Conservation (phyloP, 2,329 filamentous ascomycete species). For the Paraphoma chrysanthemicola region DNA sequence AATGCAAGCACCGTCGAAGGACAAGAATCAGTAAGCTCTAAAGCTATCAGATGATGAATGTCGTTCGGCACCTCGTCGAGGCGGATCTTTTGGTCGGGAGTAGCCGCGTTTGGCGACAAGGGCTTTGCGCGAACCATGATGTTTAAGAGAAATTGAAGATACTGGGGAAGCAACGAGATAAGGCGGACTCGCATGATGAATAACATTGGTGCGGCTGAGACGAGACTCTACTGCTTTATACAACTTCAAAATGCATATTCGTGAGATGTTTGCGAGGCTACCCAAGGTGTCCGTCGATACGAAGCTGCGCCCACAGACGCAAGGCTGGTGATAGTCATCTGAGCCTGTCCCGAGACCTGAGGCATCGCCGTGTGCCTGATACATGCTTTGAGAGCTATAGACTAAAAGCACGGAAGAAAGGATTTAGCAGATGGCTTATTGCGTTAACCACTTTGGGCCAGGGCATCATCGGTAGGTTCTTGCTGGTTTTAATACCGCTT, state of each 20-base stretch:
- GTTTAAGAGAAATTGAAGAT: not conserved
- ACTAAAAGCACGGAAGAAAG: not conserved
- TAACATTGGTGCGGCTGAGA: no score
- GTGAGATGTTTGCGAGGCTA: not conserved
- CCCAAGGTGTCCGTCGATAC: not conserved
- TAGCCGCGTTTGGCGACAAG: not conserved
- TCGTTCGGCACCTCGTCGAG: constrained; percentile 5
- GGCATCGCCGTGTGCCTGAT: not conserved
- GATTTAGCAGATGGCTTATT: not conserved
- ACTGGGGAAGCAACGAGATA: not conserved
- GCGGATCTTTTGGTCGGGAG: not conserved
- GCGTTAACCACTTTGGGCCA: no score
- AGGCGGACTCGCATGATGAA: not conserved
- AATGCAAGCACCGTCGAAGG: not conserved
- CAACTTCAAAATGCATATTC: not conserved
- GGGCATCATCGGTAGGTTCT: no score
- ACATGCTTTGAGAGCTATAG: not conserved
- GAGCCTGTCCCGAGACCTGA: not conserved
- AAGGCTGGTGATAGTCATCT: not conserved
- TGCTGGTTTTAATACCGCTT: no score
- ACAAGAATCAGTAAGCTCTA: not conserved
- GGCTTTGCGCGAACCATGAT: not conserved
- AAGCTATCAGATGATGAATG: constrained; percentile 12
- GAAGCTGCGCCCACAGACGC: not conserved
- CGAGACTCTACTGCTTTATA: not conserved